Conservation (phyloP, 2,329 filamentous ascomycete species). For the Capronia coronata region DNA sequence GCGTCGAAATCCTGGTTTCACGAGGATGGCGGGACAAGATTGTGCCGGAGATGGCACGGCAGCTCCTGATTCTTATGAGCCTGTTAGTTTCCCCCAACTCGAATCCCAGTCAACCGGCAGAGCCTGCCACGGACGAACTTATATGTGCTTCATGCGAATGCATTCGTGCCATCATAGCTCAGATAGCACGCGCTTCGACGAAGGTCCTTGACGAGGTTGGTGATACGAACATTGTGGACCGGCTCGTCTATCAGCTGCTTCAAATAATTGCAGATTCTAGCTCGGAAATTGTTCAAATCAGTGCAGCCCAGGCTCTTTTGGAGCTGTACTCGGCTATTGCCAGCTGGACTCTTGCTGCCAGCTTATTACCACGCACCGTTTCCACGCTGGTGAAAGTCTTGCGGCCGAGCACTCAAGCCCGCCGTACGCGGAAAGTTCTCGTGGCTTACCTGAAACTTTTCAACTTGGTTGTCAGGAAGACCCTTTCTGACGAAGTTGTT, state of each 20-base stretch:
- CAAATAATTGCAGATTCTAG: slow-evolving; percentile 62
- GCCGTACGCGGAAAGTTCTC: slow-evolving; percentile 58
- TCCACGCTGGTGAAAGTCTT: slow-evolving; percentile 73
- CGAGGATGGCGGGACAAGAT: slow-evolving; percentile 73
- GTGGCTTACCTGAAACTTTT: slow-evolving; percentile 56
- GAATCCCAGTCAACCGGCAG: slow-evolving; percentile 49
- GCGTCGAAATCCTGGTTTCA: slow-evolving; percentile 64
- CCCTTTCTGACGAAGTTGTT: slow-evolving; percentile 44
- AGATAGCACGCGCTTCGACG: slow-evolving; percentile 44
- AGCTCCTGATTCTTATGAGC: slow-evolving; percentile 77
- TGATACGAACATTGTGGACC: slow-evolving; percentile 71
- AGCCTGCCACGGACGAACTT: slow-evolving; percentile 61
- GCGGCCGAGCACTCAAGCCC: slow-evolving; percentile 58
- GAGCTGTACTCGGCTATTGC: slow-evolving; percentile 58
- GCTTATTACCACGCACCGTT: slow-evolving; percentile 79
- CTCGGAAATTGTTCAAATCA: slow-evolving; percentile 62
- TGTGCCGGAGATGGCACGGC: slow-evolving; percentile 65
- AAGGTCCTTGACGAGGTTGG: slow-evolving; percentile 46
- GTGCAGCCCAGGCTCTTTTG: slow-evolving; percentile 60
- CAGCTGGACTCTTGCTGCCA: slow-evolving; percentile 69
- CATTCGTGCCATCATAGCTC: slow-evolving; percentile 54
- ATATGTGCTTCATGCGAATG: slow-evolving; percentile 64
- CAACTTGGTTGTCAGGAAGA: slow-evolving; percentile 38
- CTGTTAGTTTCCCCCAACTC: slow-evolving; percentile 72
- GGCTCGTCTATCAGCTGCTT: slow-evolving; percentile 72